These are phyloP conservation scores for Gnetum montanum DNA, from an alignment of 75 land plant genomes.

Conservation along the genomic window DNA sequence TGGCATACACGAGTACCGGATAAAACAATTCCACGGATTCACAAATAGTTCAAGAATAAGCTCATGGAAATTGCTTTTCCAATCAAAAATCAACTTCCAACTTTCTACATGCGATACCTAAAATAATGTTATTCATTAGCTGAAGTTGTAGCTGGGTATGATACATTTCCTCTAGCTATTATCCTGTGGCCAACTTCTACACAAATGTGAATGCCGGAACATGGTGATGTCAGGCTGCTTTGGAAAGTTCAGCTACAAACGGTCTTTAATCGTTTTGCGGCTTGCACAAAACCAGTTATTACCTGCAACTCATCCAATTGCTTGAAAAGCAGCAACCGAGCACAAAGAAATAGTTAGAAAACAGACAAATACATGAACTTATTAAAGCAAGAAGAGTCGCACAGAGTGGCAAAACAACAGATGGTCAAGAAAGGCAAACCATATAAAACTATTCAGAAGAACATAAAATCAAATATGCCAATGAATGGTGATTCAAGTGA, in stretches of 20 bases:
- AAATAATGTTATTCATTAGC: neutral
- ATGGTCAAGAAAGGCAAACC: no score
- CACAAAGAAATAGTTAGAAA: conserved; percentile 1
- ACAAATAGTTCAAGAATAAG: neutral
- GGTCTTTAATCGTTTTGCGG: conserved; percentile 33
- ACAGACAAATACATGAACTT: neutral
- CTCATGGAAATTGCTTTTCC: conserved; percentile 5
- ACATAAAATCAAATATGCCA: neutral
- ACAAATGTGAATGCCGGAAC: conserved; percentile 1
- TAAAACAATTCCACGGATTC: conserved; percentile 10
- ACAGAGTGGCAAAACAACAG: neutral
- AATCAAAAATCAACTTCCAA: conserved; percentile 4
- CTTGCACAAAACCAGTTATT: conserved; percentile 40
- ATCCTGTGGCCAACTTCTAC: conserved; percentile 4
- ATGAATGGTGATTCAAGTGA: neutral
- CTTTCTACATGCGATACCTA: conserved; percentile 8
- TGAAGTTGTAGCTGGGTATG: conserved; percentile 6
- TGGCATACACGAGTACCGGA: conserved; percentile 8
- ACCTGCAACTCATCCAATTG: conserved; percentile 38
- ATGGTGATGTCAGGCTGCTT: neutral
- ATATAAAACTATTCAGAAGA: neutral
- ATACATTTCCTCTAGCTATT: conserved; percentile 4
- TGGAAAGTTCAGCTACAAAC: conserved; percentile 11
- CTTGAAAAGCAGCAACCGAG: conserved; percentile 11
- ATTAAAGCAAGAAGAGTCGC: neutral